Conservation (phyloP, 176 grass and related monocot species). For the Pharus latifolius region DNA sequence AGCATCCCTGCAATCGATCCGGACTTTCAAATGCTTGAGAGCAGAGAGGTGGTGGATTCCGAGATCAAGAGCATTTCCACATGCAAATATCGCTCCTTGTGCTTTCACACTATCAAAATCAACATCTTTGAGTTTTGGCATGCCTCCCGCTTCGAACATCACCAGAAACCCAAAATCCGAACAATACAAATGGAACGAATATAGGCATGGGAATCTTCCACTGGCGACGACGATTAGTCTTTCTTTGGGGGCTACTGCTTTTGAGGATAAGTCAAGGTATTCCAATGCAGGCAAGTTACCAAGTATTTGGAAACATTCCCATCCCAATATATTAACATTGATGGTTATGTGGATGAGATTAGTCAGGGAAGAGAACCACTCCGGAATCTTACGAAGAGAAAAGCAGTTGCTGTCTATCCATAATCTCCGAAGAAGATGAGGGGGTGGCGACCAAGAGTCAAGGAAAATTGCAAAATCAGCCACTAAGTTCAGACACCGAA, state of each 20-base stretch:
- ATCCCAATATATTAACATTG: conserved; percentile 2
- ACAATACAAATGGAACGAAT: conserved; percentile 14
- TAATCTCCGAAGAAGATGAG: conserved; percentile 26
- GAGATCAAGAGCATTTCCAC: neutral
- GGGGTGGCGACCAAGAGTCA: conserved; percentile 17
- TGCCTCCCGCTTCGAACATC: conserved; percentile 16
- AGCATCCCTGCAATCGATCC: conserved; percentile 9
- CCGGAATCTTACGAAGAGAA: conserved; percentile 8
- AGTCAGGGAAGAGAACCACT: conserved; percentile 16
- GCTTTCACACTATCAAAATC: conserved; percentile 18
- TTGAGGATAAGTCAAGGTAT: conserved; percentile 7
- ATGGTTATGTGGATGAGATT: conserved; percentile 12
- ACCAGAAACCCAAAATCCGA: conserved; percentile 7
- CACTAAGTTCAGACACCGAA: conserved; percentile 10
- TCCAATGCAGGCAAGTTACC: conserved; percentile 4
- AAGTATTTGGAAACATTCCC: conserved; percentile 9
- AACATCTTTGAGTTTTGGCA: conserved; percentile 22
- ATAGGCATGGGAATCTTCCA: conserved; percentile 4
- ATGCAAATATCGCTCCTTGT: neutral
- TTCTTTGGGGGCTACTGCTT: neutral
- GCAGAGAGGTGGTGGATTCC: conserved; percentile 11
- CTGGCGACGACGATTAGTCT: neutral
- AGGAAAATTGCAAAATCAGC: conserved; percentile 14
- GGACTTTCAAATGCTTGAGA: neutral
- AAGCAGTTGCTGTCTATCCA: conserved; percentile 16